phyloP scores from a whole-genome alignment of 2,329 filamentous ascomycete genomes.

The Aspergillus intermedius region DNA sequence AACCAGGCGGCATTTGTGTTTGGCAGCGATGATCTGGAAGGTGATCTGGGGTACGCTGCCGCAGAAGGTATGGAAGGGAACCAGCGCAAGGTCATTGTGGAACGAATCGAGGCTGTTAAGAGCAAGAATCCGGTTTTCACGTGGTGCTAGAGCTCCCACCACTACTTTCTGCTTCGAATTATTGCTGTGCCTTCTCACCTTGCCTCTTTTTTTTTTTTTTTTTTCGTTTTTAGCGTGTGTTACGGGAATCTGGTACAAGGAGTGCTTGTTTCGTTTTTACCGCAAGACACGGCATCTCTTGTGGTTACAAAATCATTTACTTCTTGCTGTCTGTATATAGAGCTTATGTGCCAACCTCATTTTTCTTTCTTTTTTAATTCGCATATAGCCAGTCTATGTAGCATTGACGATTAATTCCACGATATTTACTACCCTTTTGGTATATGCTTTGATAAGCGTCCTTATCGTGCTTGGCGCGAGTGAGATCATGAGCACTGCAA shows the following conservation, averaged over 20 bases:
- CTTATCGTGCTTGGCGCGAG: background rate
- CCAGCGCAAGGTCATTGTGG: constrained; percentile 90
- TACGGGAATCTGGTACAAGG: constrained; percentile 19
- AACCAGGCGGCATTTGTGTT: constrained; percentile 38
- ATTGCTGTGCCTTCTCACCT: background rate
- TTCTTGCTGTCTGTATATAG: constrained; percentile 29
- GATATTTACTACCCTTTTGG: constrained; percentile 15
- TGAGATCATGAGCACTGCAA: background rate
- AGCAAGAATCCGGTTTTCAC: constrained; percentile 92
- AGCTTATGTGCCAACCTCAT: constrained; percentile 17
- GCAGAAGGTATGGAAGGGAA: constrained; percentile 91
- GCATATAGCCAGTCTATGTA: constrained; percentile 16
- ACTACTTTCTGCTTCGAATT: background rate
- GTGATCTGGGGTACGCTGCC: constrained; percentile 88
- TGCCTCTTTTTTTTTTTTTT: constrained; percentile 4
- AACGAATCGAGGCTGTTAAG: constrained; percentile 92
- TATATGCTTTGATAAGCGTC: background rate
- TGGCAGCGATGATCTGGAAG: constrained; percentile 73
- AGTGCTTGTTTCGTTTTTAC: constrained; percentile 9
- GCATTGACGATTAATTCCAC: constrained; percentile 23
- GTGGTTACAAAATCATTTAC: constrained; percentile 10
- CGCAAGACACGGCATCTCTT: constrained; percentile 13
- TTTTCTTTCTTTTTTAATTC: constrained; percentile 9
- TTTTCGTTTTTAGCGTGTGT: constrained; percentile 16
- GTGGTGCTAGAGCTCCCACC: constrained; percentile 63